Conservation (phyloP, 2,329 filamentous ascomycete species). For the Claviceps spartinae region DNA sequence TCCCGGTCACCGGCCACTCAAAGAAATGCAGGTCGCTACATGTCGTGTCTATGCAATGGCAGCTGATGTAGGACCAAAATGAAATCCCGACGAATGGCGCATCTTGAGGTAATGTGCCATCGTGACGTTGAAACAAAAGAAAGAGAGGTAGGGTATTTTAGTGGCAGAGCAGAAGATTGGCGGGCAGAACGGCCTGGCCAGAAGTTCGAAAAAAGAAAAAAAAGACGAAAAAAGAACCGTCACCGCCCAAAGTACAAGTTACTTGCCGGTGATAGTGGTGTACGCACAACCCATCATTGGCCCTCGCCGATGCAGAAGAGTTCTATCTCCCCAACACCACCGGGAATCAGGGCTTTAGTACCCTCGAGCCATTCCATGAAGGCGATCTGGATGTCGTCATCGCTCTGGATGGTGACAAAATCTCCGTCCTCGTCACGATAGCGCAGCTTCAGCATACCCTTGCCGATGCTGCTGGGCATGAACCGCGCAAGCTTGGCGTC, state of each 20-base stretch:
- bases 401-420: slow-evolving; percentile 82
- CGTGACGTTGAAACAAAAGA: not conserved
- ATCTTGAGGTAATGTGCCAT: not conserved
- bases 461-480: slow-evolving; percentile 70
- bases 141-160: not conserved
- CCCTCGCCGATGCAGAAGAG: slow-evolving; percentile 57
- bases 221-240: not conserved
- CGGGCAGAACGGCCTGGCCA: not conserved
- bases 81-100: not conserved
- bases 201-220: not conserved
- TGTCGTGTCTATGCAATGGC: slow-evolving; percentile 17
- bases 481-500: slow-evolving; percentile 87
- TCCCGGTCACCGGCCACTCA: slow-evolving; percentile 1
- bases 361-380: slow-evolving; percentile 88
- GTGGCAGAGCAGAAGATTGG: not conserved
- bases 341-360: slow-evolving; percentile 39
- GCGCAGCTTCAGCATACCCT: slow-evolving; percentile 70
- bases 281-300: slow-evolving; percentile 1
- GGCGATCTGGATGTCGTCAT: slow-evolving; percentile 92
- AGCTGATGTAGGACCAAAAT: not conserved
- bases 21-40: slow-evolving; percentile 14
- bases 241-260: no score
- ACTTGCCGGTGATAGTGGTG: not conserved
- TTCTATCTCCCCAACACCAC: slow-evolving; percentile 78
- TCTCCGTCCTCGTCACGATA: slow-evolving; percentile 90